Base-by-base conservation (phyloP, 345 rosid species). In the Excoecaria agallocha region DNA sequence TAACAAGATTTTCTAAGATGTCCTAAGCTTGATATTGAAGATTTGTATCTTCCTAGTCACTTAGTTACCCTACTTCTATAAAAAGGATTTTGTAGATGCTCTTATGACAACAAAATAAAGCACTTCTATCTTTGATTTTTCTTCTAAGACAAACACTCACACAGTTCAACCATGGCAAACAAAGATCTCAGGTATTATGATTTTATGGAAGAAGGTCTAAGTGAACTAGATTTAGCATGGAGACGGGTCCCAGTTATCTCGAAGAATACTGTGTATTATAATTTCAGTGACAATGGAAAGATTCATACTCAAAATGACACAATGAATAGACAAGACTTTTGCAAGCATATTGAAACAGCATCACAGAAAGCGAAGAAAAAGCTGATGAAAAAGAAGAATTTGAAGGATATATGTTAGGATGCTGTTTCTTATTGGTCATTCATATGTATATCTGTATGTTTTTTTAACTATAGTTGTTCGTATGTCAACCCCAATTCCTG, bases 71-170 rank as follows among this genome's bases (percentile, higher is more conserved):
- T 37, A 37, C n/a, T n/a, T n/a, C 4, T 55, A 55, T 55, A 55
- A 19, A 8, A 55, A 20, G 22, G 6, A 3, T 11, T 39, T 37
- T n/a, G n/a, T n/a, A n/a, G n/a, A 37, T 5, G 17, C 10, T 19
- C 66, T 4, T 15, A 16, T 12, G 9, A 61, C 4, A 62, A n/a
- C 8, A 61, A 25, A 62, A 38, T 16, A 62, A 62, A 37, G 46
- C 66, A 16, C 66, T 16, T 37, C n/a, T 61, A 62, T 62, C 45
- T 62, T 62, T 62, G 46, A 37, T 35, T 62, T 35, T 61, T 15
- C 16, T 6, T 19, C 1, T 19, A 12, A 62, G 46, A 8, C 46
- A 62, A 16, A 37, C 24, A 20, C 22, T 37, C n/a, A 12, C 45
- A 13, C 35, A 16, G 43, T 37, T 54, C 66, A 61, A 16, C 43